Evolutionary conservation across 2,329 filamentous ascomycete genomes (phyloP).

Genomic region (Alternaria postmessia): DNA sequence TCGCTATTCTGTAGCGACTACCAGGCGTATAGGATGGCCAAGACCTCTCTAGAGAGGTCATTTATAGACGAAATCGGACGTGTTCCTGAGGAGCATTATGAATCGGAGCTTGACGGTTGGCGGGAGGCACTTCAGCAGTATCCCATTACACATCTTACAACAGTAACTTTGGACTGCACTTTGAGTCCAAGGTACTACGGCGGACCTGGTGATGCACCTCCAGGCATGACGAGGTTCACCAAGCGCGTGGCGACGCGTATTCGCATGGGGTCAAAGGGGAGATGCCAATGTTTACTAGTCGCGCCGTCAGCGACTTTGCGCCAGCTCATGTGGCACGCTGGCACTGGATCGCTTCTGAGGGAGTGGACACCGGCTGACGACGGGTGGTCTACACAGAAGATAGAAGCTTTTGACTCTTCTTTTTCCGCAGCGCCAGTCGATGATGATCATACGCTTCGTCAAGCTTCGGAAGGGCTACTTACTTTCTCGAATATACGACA

Average conservation of each 20-base stretch:
- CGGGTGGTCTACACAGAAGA: slow-evolving; percentile 1
- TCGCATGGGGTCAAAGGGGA: slow-evolving; percentile 4
- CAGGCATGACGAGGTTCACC: background rate
- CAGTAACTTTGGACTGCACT: slow-evolving; percentile 1
- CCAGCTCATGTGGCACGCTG: background rate
- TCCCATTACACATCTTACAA: background rate
- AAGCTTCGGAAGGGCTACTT: background rate
- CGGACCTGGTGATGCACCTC: slow-evolving; percentile 2
- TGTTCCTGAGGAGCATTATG: background rate
- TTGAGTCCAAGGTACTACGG: background rate
- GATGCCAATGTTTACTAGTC: slow-evolving; percentile 1
- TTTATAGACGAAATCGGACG: background rate
- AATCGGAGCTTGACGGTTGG: slow-evolving; percentile 1
- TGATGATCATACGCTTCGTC: background rate
- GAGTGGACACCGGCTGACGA: background rate
- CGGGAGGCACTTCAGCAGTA: background rate
- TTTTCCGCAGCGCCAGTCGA: background rate
- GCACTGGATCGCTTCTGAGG: background rate
- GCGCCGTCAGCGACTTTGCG: background rate
- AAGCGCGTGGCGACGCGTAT: background rate
- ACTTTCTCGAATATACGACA: background rate
- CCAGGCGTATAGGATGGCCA: background rate
- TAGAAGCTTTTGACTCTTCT: background rate
- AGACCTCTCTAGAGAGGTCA: background rate
- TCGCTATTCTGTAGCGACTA: background rate